These are phyloP conservation scores for Phragmites australis DNA, from an alignment of 176 grass and related monocot genomes.

Conservation along the genomic window DNA sequence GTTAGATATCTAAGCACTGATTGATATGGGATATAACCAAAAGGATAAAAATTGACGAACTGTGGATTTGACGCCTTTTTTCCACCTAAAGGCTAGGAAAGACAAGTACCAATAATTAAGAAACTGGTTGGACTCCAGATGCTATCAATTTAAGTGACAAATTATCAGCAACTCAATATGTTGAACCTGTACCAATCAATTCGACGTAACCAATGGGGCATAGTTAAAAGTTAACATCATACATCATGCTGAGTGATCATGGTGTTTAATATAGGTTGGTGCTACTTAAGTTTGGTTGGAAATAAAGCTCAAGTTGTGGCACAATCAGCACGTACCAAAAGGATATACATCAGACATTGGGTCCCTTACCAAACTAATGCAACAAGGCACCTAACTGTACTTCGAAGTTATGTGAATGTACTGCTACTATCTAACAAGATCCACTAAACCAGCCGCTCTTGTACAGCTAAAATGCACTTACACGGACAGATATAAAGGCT, in stretches of 20 bases:
- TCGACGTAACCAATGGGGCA: conserved; percentile 18
- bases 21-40: background rate
- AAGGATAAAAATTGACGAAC: conserved; percentile 12
- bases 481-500: conserved; percentile 6
- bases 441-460: background rate
- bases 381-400: background rate
- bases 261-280: background rate
- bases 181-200: conserved; percentile 24
- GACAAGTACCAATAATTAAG: conserved; percentile 33
- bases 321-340: background rate
- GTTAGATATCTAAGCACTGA: background rate
- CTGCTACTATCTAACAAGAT: conserved; percentile 28
- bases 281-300: conserved; percentile 14
- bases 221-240: background rate
- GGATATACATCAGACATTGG: conserved; percentile 16
- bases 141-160: conserved; percentile 17
- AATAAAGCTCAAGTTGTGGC: conserved; percentile 30
- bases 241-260: conserved; percentile 16
- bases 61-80: background rate
- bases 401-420: background rate
- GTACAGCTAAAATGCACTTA: conserved; percentile 3
- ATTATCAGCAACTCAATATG: conserved; percentile 30
- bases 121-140: conserved; percentile 14
- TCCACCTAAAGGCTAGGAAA: background rate
- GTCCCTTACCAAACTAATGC: conserved; percentile 15